Conservation (phyloP, 2,329 filamentous ascomycete genomes). For the Graphiopsis chlorocephala region DNA sequence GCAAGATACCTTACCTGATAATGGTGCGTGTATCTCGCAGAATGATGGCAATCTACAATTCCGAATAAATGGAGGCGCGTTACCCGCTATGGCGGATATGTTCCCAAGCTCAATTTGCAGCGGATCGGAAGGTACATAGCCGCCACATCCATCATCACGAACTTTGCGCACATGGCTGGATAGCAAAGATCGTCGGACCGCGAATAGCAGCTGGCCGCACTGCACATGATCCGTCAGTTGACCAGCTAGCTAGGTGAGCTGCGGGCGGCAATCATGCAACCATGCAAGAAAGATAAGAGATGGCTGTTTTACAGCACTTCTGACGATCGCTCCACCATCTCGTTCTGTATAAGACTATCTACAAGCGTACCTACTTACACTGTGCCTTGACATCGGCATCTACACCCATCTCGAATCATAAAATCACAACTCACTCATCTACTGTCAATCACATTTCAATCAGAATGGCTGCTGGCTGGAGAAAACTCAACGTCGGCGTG, state of each 20-base stretch:
- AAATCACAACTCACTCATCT: background rate
- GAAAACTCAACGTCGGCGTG: constrained; percentile 35
- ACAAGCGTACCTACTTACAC: background rate
- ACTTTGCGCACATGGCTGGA: background rate
- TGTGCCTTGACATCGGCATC: background rate
- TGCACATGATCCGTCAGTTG: background rate
- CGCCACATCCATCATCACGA: background rate
- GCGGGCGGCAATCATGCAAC: background rate
- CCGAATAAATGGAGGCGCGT: background rate
- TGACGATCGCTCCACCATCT: background rate
- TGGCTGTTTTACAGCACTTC: background rate
- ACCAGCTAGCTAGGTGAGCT: background rate
- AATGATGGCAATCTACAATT: background rate
- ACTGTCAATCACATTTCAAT: background rate
- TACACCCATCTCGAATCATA: background rate
- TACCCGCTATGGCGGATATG: background rate
- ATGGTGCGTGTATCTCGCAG: background rate
- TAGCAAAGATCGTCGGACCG: background rate
- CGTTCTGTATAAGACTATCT: background rate
- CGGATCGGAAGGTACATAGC: background rate
- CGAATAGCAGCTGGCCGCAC: background rate
- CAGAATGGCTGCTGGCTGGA: constrained; percentile 19
- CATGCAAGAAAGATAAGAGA: background rate
- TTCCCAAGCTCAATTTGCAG: background rate
- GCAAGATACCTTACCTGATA: background rate